Base-by-base conservation (phyloP, 345 rosid genomes). In the Syzygium aromaticum region DNA sequence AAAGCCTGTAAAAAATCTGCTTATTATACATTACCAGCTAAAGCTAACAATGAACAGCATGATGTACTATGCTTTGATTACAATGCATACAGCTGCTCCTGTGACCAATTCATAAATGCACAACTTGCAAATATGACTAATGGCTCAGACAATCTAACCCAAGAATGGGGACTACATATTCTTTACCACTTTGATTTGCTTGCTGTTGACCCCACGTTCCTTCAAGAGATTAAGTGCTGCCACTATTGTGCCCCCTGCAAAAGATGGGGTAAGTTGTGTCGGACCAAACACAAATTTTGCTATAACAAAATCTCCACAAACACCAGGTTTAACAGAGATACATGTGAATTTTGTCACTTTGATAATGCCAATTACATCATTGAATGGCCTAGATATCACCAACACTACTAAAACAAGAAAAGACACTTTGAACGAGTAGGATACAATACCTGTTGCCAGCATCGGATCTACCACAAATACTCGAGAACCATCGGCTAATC, bases 391-490 rank as follows among this genome's bases (percentile, higher is more conserved):
- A n/a, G 52, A 84, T 2, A 52, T 84, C 49, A 73, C 49, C 4
- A 0, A 38, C 2, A 73, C 40, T 67, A 38, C 80, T 87, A 22
- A 40, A 63, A 22, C 46, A 84, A 59, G 54, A 46, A 19, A 40
- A 87, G 82, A 80, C 57, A 17, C 40, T 84, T 46, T 27, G 54
- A 59, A 51, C 13, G 33, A 40, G 33, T 85, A 59, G 6, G 8
- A 86, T 38, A 52, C 25, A 19, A 23, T 86, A 97, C 99, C 98
- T 88, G 99, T 96, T 89, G 98, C 99, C 86, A 95, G 89, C 95
- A 96, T 93, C 59, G 99, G 99, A 89, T 98, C 99, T 46, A 95
- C 97, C 87, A 98, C 94, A 93, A 96, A 94, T 5, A 98, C 95
- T 87, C 92, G 93, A 43, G 96, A 91, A 16, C 92, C 92, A 84